These are phyloP conservation scores for Neoascochyta sp. DNA, from an alignment of 2,329 filamentous ascomycete genomes.

Conservation along the genomic window DNA sequence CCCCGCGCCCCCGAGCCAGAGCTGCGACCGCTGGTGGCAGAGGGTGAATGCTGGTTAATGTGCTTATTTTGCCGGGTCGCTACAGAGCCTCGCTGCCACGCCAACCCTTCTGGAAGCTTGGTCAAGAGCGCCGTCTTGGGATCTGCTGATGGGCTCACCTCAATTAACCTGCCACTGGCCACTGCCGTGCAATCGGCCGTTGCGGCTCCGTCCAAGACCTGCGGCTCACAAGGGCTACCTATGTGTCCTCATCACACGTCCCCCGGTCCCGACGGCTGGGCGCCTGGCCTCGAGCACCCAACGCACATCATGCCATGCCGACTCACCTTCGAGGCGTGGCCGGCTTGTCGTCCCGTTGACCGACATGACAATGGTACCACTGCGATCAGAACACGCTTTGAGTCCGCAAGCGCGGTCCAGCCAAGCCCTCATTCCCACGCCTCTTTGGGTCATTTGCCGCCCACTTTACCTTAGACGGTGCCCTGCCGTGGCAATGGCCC, in stretches of 20 bases:
- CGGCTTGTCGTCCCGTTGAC: constrained; percentile 2
- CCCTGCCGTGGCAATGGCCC: constrained; percentile 15
- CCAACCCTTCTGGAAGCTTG: too few species aligned
- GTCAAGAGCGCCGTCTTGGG: too few species aligned
- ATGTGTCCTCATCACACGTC: neutral
- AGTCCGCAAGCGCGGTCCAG: constrained; percentile 2
- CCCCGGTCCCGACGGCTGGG: neutral
- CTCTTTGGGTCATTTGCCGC: constrained; percentile 11
- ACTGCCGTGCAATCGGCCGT: neutral
- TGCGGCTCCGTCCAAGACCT: constrained; percentile 1
- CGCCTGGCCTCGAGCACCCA: neutral
- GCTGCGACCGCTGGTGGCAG: too few species aligned
- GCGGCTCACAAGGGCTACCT: neutral
- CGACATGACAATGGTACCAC: constrained; percentile 2
- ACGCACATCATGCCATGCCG: constrained; percentile 2
- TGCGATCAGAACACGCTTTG: neutral
- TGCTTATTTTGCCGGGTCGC: too few species aligned
- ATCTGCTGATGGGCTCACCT: too few species aligned
- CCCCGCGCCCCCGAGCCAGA: constrained; percentile 2
- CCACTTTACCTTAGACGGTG: constrained; percentile 20
- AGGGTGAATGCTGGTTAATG: too few species aligned
- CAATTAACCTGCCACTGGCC: neutral
- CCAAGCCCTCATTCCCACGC: constrained; percentile 9
- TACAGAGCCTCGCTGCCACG: too few species aligned
- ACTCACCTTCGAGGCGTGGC: neutral